Evolutionary conservation across 2,329 filamentous ascomycete species (phyloP).

Genomic region (Knufia fluminis): DNA sequence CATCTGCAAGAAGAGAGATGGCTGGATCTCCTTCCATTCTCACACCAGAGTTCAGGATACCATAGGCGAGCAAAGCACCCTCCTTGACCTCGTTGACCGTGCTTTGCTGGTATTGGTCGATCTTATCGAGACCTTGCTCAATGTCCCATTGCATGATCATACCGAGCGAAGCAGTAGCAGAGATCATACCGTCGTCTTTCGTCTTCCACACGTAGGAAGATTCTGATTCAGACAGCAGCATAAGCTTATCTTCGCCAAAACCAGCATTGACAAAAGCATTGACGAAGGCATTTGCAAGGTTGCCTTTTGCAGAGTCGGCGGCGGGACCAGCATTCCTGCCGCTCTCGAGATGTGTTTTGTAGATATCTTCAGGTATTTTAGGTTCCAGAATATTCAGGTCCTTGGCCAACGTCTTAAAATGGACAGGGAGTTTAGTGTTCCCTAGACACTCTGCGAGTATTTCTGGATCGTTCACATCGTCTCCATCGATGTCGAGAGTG

Average conservation of each 20-base stretch:
- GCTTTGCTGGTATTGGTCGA: constrained; percentile 87
- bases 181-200: constrained; percentile 95
- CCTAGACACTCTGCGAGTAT: constrained; percentile 74
- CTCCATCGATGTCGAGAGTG: constrained; percentile 48
- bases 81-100: constrained; percentile 78
- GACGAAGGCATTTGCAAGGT: constrained; percentile 89
- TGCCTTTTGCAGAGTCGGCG: constrained; percentile 89
- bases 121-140: constrained; percentile 81
- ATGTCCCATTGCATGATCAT: constrained; percentile 91
- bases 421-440: constrained; percentile 77
- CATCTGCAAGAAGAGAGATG: constrained; percentile 72
- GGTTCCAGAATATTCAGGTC: constrained; percentile 95
- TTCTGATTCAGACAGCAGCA: constrained; percentile 83
- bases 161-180: constrained; percentile 86
- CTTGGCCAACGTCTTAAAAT: constrained; percentile 90
- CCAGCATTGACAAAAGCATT: constrained; percentile 96
- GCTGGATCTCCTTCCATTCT: constrained; percentile 83
- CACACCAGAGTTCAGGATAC: constrained; percentile 91
- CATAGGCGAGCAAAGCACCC: constrained; percentile 83
- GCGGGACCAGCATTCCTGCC: constrained; percentile 89
- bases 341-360: constrained; percentile 97
- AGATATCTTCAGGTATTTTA: constrained; percentile 96
- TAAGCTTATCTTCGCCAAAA: constrained; percentile 93
- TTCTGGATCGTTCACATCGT: constrained; percentile 58
- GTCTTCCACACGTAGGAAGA: constrained; percentile 98